Evolutionary conservation across 192 early-diverging fungal species (phyloP).

Genomic region (Coemansia sp.): DNA sequence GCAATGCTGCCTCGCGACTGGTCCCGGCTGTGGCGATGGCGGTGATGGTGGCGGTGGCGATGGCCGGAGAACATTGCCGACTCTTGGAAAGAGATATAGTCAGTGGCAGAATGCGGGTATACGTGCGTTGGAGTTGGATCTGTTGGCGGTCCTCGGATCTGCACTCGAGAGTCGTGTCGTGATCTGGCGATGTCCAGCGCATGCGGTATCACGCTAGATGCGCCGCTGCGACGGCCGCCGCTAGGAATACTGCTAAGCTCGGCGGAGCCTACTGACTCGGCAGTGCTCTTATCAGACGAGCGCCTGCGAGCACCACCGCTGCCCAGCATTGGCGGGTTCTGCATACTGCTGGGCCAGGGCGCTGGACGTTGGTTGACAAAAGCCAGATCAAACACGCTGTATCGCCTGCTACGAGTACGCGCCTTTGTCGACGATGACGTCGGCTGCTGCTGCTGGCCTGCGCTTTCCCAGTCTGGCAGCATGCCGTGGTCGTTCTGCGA

Average conservation of each 20-base stretch:
- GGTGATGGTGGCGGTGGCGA: not conserved
- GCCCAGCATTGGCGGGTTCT: slow-evolving; percentile 7
- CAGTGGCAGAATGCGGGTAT: not conserved
- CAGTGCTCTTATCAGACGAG: slow-evolving; percentile 6
- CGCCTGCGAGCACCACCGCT: slow-evolving; percentile 1
- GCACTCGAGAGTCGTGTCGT: slow-evolving; percentile 6
- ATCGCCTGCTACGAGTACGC: slow-evolving; percentile 32
- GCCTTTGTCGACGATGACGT: slow-evolving; percentile 12
- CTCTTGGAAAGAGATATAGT: slow-evolving; percentile 5
- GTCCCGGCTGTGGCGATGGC: slow-evolving; percentile 1
- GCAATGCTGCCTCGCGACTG: slow-evolving; percentile 1
- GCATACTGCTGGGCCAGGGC: slow-evolving; percentile 8
- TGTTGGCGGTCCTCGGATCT: not conserved
- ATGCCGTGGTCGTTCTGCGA: slow-evolving; percentile 9
- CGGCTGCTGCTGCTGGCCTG: slow-evolving; percentile 22
- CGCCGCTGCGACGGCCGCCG: slow-evolving; percentile 5
- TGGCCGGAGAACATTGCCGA: not conserved
- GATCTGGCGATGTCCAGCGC: slow-evolving; percentile 9
- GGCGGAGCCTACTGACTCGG: not conserved
- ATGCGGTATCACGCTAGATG: slow-evolving; percentile 15
- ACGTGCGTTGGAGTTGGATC: not conserved
- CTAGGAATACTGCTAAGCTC: slow-evolving; percentile 12
- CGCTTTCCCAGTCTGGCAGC: slow-evolving; percentile 40
- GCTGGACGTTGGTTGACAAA: slow-evolving; percentile 34
- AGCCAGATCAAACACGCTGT: slow-evolving; percentile 53